Conservation (phyloP, 176 grass and related monocot genomes). For the Ensete glaucum region DNA sequence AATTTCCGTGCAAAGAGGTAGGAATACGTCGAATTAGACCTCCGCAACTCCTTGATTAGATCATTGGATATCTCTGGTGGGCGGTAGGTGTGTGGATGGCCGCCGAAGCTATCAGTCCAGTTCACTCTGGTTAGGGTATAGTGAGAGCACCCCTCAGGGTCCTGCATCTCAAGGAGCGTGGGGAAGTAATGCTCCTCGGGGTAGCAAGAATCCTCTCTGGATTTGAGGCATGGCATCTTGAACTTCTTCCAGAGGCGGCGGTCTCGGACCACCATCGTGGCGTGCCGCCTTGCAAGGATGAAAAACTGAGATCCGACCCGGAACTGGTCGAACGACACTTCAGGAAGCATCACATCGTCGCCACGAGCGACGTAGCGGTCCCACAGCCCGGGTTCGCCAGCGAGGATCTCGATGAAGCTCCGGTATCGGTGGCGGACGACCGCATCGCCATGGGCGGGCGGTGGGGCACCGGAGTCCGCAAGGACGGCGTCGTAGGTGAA, state of each 20-base stretch:
- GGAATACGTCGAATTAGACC: conserved; percentile 56
- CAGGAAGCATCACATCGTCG: conserved; percentile 60
- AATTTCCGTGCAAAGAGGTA: conserved; percentile 91
- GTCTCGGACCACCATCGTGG: conserved; percentile 74
- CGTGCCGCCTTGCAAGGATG: conserved; percentile 49
- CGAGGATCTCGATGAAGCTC: conserved; percentile 93
- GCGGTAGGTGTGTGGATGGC: conserved; percentile 69
- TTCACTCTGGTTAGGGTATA: conserved; percentile 83
- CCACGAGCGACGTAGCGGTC: conserved; percentile 76
- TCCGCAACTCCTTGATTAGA: conserved; percentile 67
- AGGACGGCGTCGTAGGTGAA: conserved; percentile 41
- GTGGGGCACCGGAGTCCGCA: conserved; percentile 7
- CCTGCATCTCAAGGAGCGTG: conserved; percentile 86
- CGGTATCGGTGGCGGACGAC: conserved; percentile 24
- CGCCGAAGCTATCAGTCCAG: conserved; percentile 53
- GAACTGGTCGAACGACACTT: conserved; percentile 73
- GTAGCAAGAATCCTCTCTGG: conserved; percentile 55
- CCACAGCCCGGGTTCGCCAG: conserved; percentile 47
- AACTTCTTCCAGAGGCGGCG: conserved; percentile 89
- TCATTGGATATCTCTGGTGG: conserved; percentile 46
- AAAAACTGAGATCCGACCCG: conserved; percentile 89
- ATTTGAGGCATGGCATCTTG: conserved; percentile 54
- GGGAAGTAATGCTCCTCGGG: conserved; percentile 98
- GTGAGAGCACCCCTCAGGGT: conserved; percentile 50
- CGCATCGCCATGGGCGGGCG: neutral